These are phyloP conservation scores for Colletotrichum agaves DNA, from an alignment of 2,329 filamentous ascomycete species.

Conservation along the genomic window DNA sequence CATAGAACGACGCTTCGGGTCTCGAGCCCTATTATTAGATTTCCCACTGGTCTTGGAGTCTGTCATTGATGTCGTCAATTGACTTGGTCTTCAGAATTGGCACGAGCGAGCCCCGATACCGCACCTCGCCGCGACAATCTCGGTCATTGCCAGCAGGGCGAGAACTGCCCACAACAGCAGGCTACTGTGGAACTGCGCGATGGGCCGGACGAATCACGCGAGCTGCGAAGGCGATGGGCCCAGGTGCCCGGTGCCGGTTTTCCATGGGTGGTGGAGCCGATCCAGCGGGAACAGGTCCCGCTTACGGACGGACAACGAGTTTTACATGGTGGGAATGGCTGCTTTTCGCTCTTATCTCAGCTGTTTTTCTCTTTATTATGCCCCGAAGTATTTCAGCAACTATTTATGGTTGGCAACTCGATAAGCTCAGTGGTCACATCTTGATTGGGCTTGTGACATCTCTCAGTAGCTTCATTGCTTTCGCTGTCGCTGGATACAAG, in stretches of 20 bases:
- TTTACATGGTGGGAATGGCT: slow-evolving; percentile 1
- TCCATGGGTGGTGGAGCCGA: slow-evolving; percentile 27
- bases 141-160: slow-evolving; percentile 4
- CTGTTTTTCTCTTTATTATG: not conserved
- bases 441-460: no score
- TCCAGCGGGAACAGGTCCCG: slow-evolving; percentile 10
- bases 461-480: not conserved
- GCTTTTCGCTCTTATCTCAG: not conserved
- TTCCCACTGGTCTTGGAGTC: no score
- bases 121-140: slow-evolving; percentile 7
- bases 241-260: slow-evolving; percentile 19
- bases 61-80: not conserved
- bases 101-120: slow-evolving; percentile 23
- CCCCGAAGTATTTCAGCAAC: no score
- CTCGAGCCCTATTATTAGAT: no score
- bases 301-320: slow-evolving; percentile 14
- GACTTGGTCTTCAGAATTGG: not conserved
- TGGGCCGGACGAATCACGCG: slow-evolving; percentile 30
- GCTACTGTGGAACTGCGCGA: slow-evolving; percentile 13
- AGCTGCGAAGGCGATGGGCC: not conserved
- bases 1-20: no score
- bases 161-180: slow-evolving; percentile 20
- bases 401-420: not conserved
- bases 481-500: not conserved
- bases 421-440: no score